Evolutionary conservation across 495 filamentous ascomycete species (phyloP), one percentile per base, ranked within the genome.

Genomic region (Niebla homalea): DNA sequence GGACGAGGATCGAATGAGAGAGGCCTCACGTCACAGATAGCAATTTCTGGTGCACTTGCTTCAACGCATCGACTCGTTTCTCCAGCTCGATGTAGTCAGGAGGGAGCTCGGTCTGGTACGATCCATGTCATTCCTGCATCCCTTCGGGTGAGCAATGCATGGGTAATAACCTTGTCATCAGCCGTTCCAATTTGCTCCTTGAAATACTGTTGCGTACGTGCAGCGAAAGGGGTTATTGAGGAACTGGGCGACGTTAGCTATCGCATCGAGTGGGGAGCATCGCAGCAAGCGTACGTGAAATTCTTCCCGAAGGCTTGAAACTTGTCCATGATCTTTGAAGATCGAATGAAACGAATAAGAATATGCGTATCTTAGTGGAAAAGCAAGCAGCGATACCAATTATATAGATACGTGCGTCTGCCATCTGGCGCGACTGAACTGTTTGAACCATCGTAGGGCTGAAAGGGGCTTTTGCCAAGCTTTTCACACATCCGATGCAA

Each of bases 81-180:
- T 98, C 92, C 46, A 98, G 85, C 68, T 97, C 89, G 61, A 96
- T 83, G 67, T 97, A 98, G 63, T 97, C 93, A 60, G 89, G 81
- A 16, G 93, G 93, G 23, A 97, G 87, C 68, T 98, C 81, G 51
- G 92, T 98, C 85, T 89, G 45, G 39, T 47, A n/a, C 20, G 26
- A 25, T 19, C 10, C 20, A 32, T 21, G 25, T 53, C 53, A 52
- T 49, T 48, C 29, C 6, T 5, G 3, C 29, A 2, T 12, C 3
- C 1, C 29, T 32, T 32, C 35, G 47, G 43, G 48, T 55, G 43
- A 48, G 59, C 45, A 53, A 39, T 57, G 42, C 36, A 16, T 42
- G 39, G 11, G 39, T 45, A 22, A 50, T 59, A 32, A 89, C 85
- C 81, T 92, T 93, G 64, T 97, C 92, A 54, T 95, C 92, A 48